phyloP scores from a whole-genome alignment of 345 rosid species.

The Passiflora organensis region DNA sequence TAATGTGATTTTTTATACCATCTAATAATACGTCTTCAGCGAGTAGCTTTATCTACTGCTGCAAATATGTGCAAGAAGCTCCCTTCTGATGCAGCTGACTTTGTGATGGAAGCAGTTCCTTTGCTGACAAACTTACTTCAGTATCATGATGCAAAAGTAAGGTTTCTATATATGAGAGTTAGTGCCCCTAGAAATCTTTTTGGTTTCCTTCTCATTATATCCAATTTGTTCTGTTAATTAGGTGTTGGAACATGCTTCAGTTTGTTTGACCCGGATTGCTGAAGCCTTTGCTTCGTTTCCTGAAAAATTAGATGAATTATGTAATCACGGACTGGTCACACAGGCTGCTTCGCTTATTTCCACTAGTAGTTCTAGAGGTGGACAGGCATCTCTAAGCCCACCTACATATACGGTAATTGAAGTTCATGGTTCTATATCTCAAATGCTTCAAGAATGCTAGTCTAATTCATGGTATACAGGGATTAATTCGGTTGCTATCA shows the following conservation, averaged over 20 bases:
- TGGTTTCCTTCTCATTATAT: slow-evolving; percentile 5
- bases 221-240: slow-evolving; percentile 26
- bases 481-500: slow-evolving; percentile 88
- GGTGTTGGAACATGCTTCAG: slow-evolving; percentile 98
- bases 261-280: slow-evolving; percentile 94
- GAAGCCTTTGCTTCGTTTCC: slow-evolving; percentile 94
- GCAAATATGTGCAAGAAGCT: slow-evolving; percentile 99
- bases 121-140: slow-evolving; percentile 94
- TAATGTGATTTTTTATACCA: background rate
- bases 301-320: slow-evolving; percentile 84
- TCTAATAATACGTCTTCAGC: slow-evolving; percentile 34
- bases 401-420: slow-evolving; percentile 82
- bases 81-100: slow-evolving; percentile 98
- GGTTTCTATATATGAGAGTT: background rate
- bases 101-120: slow-evolving; percentile 99
- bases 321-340: slow-evolving; percentile 92
- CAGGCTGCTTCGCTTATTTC: slow-evolving; percentile 97
- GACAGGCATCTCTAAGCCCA: slow-evolving; percentile 86
- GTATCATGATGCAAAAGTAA: slow-evolving; percentile 92
- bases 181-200: background rate
- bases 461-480: slow-evolving; percentile 50
- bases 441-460: slow-evolving; percentile 8
- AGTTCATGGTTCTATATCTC: background rate
- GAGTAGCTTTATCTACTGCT: slow-evolving; percentile 96
- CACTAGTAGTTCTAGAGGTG: slow-evolving; percentile 87